phyloP scores from a whole-genome alignment of 75 land plant genomes.

The Cryptomeria japonica region DNA sequence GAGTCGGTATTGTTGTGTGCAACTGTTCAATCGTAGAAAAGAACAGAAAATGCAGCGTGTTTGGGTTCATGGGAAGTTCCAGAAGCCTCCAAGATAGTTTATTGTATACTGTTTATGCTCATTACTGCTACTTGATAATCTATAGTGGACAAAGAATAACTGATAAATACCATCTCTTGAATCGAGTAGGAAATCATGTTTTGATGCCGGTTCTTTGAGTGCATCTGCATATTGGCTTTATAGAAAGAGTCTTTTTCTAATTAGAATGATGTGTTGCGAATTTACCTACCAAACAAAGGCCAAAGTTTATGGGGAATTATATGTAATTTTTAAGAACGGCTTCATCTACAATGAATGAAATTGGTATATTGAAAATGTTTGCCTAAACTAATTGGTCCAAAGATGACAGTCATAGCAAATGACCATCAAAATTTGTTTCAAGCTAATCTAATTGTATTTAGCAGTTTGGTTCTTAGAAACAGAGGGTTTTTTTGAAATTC shows the following conservation, averaged over 20 bases:
- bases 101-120: not conserved
- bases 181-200: not conserved
- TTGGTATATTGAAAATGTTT: not conserved
- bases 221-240: not conserved
- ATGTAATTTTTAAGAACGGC: not conserved
- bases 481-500: not conserved
- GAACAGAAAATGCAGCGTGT: constrained; percentile 85
- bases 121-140: not conserved
- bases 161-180: not conserved
- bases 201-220: not conserved
- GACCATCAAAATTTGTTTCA: not conserved
- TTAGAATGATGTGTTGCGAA: not conserved
- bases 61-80: constrained; percentile 96
- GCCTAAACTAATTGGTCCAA: not conserved
- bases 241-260: not conserved
- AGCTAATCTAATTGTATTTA: not conserved
- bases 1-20: constrained; percentile 88
- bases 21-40: constrained; percentile 64
- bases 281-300: not conserved
- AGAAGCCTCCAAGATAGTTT: constrained; percentile 39
- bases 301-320: not conserved
- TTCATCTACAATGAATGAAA: not conserved
- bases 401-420: not conserved
- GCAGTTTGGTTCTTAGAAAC: not conserved
- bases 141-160: not conserved